Evolutionary conservation across 106 monocot species (phyloP).

Genomic region (Dendrobium nobile): DNA sequence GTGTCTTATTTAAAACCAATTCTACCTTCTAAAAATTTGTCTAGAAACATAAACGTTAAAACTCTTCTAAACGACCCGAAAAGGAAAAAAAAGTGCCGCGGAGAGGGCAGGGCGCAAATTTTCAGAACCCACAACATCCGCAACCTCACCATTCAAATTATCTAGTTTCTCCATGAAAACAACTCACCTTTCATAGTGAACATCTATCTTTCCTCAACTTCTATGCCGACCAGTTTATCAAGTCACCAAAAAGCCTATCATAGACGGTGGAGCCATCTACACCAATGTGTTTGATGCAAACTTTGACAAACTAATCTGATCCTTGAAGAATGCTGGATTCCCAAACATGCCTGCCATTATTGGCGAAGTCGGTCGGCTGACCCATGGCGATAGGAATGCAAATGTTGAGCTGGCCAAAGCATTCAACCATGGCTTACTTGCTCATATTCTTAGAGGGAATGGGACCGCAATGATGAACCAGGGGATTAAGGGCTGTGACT

Average conservation of each 20-base stretch:
- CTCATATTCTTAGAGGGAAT: conserved; percentile 13
- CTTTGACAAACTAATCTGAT: conserved; percentile 42
- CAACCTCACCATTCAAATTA: conserved; percentile 27
- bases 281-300: conserved; percentile 56
- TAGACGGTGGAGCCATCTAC: conserved; percentile 27
- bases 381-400: conserved; percentile 41
- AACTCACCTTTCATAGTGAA: conserved; percentile 40
- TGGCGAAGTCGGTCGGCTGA: conserved; percentile 61
- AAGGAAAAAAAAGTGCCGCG: too few species aligned
- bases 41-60: too few species aligned
- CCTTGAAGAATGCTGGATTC: conserved; percentile 32
- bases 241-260: conserved; percentile 10
- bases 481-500: background rate
- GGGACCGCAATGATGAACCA: conserved; percentile 34
- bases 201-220: conserved; percentile 54
- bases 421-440: conserved; percentile 33
- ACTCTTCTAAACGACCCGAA: too few species aligned
- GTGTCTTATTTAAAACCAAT: too few species aligned
- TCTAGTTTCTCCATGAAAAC: conserved; percentile 27
- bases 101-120: too few species aligned
- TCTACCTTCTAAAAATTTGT: too few species aligned
- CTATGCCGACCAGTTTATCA: conserved; percentile 16
- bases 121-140: conserved; percentile 2
- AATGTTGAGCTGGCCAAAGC: conserved; percentile 21
- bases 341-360: conserved; percentile 34